These are phyloP conservation scores for Debaryomyces prosopidis DNA, from an alignment of 805 yeast species.

Conservation along the genomic window DNA sequence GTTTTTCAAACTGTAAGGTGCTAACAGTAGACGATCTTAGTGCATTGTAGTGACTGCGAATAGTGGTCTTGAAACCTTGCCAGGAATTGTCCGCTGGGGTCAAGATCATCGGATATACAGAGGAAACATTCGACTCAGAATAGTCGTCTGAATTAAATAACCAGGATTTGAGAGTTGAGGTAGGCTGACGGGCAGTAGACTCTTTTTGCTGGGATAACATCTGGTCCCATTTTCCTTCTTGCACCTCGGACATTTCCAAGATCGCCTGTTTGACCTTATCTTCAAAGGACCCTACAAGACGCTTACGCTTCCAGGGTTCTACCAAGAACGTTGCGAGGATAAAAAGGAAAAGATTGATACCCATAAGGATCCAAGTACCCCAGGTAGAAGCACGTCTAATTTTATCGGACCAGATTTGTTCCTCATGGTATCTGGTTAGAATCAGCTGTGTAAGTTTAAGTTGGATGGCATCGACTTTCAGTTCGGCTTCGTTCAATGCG, in stretches of 20 bases:
- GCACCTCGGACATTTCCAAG: slow-evolving; percentile 8
- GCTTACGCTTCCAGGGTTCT: slow-evolving; percentile 91
- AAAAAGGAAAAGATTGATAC: slow-evolving; percentile 76
- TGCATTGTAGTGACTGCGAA: slow-evolving; percentile 15
- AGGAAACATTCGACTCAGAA: neutral
- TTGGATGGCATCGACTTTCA: slow-evolving; percentile 65
- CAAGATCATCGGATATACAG: neutral
- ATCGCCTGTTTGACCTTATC: slow-evolving; percentile 59
- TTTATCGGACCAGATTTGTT: slow-evolving; percentile 97
- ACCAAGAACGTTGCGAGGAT: slow-evolving; percentile 79
- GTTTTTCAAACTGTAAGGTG: slow-evolving; percentile 19
- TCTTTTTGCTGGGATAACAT: neutral
- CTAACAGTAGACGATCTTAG: slow-evolving; percentile 12
- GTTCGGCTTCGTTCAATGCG: slow-evolving; percentile 55
- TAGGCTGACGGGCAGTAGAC: neutral
- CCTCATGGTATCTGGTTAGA: slow-evolving; percentile 89
- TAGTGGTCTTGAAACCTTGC: slow-evolving; percentile 13
- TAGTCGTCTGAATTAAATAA: neutral
- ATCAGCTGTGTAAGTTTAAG: slow-evolving; percentile 72
- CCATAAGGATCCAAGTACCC: slow-evolving; percentile 94
- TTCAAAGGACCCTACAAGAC: slow-evolving; percentile 82
- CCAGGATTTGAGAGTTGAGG: neutral
- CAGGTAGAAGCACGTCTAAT: slow-evolving; percentile 92
- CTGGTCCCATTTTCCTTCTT: neutral
- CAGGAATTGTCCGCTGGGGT: slow-evolving; percentile 12